Conservation (phyloP, 306 rosid genomes). For the Comarum palustre region DNA sequence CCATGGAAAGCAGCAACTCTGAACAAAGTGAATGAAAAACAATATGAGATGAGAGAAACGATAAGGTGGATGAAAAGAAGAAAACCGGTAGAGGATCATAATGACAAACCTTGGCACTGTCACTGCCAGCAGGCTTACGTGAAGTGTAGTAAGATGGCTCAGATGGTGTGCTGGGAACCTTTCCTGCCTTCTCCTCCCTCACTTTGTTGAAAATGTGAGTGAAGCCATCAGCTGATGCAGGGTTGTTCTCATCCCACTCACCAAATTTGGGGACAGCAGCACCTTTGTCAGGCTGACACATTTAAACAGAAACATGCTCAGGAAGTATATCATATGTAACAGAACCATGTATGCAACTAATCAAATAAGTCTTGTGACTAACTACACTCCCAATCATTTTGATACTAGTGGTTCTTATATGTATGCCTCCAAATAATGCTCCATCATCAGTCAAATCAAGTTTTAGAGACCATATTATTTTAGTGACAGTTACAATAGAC, state of each 20-base stretch:
- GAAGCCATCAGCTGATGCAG: slow-evolving; percentile 76
- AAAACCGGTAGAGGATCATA: background rate
- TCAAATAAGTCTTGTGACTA: background rate
- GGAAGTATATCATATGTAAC: background rate
- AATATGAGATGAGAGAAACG: slow-evolving; percentile 20
- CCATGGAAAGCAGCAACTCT: slow-evolving; percentile 77
- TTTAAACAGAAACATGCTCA: slow-evolving; percentile 23
- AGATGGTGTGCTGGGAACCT: slow-evolving; percentile 44
- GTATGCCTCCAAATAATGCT: background rate
- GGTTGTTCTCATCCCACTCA: slow-evolving; percentile 81
- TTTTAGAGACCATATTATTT: background rate
- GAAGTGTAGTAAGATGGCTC: slow-evolving; percentile 29
- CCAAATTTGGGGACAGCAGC: slow-evolving; percentile 98
- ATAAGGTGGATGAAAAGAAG: background rate
- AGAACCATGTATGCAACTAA: background rate
- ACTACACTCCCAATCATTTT: too few species aligned
- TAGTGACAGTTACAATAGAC: background rate
- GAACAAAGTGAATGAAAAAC: slow-evolving; percentile 28
- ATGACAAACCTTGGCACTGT: slow-evolving; percentile 46
- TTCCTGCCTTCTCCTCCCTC: slow-evolving; percentile 57
- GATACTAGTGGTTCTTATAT: background rate
- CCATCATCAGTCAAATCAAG: background rate
- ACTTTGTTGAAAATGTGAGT: slow-evolving; percentile 84
- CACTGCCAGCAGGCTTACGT: slow-evolving; percentile 30
- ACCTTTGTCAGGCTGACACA: slow-evolving; percentile 71